Conservation (phyloP, 2,329 filamentous ascomycete genomes). For the Aspergillus thermomutatus region DNA sequence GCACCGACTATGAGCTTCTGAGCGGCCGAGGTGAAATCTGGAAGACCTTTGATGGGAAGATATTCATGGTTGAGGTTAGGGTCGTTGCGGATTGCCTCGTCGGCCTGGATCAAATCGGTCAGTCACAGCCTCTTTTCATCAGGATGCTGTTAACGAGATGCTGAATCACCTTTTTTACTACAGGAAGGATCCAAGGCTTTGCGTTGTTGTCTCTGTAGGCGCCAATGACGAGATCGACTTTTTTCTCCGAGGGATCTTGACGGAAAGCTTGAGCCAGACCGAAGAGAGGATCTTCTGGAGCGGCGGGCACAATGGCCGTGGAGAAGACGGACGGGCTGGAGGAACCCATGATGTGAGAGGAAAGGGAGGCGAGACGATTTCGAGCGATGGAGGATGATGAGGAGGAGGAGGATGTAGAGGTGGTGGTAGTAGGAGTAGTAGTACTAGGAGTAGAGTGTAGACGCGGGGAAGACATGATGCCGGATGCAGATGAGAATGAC, state of each 20-base stretch:
- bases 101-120: conserved; percentile 60
- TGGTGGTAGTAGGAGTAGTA: conserved; percentile 13
- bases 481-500: background rate
- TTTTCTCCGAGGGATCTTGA: conserved; percentile 70
- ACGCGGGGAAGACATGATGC: conserved; percentile 19
- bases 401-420: conserved; percentile 9
- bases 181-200: conserved; percentile 95
- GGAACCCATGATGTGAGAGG: conserved; percentile 63
- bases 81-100: conserved; percentile 82
- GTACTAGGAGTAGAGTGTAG: background rate
- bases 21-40: conserved; percentile 81
- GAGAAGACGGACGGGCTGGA: conserved; percentile 66
- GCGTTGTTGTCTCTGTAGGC: conserved; percentile 93
- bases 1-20: conserved; percentile 83
- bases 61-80: conserved; percentile 97
- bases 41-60: conserved; percentile 87
- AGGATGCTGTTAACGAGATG: background rate
- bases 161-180: conserved; percentile 79
- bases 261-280: conserved; percentile 85
- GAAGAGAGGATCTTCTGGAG: conserved; percentile 92
- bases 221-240: conserved; percentile 92
- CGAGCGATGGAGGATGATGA: conserved; percentile 16
- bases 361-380: conserved; percentile 33
- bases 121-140: background rate
- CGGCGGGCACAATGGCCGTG: conserved; percentile 74